Evolutionary conservation across 2,329 filamentous ascomycete species (phyloP).

Genomic region (Aciculosporium take): DNA sequence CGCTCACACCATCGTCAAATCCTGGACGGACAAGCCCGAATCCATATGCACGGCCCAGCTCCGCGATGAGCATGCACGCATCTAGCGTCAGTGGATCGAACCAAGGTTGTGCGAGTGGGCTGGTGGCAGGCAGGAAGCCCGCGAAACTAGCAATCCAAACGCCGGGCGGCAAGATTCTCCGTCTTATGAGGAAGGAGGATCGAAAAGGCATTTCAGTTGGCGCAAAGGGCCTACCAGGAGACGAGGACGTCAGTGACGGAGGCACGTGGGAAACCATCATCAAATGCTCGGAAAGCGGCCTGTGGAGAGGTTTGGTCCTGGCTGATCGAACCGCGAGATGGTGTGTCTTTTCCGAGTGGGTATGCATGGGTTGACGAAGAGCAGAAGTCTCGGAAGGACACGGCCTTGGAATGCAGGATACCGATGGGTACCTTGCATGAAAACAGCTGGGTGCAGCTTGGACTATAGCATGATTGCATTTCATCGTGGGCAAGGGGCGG

Average conservation of each 20-base stretch:
- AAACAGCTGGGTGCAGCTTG: background rate
- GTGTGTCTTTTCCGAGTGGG: constrained; percentile 90
- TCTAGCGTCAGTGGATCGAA: constrained; percentile 44
- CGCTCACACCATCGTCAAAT: constrained; percentile 32
- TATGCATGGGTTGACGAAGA: constrained; percentile 31
- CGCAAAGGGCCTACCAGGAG: constrained; percentile 23
- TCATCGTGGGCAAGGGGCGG: background rate
- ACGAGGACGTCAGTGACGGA: constrained; percentile 51
- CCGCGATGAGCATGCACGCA: constrained; percentile 50
- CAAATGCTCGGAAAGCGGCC: constrained; percentile 70
- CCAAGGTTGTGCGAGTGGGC: constrained; percentile 38
- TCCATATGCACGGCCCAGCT: constrained; percentile 46
- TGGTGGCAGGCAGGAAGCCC: constrained; percentile 57
- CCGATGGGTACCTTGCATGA: too few relatives aligned
- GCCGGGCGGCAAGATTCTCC: constrained; percentile 84
- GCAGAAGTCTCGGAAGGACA: constrained; percentile 1
- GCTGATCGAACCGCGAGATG: constrained; percentile 73
- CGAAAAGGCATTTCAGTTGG: constrained; percentile 38
- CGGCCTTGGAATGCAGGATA: background rate
- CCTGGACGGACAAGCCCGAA: constrained; percentile 39
- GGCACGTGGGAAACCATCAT: constrained; percentile 82
- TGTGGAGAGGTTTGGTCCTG: constrained; percentile 69
- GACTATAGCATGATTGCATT: background rate
- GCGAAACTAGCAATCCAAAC: constrained; percentile 93
- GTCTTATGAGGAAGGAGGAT: constrained; percentile 71